phyloP scores from a whole-genome alignment of 176 grass and related monocot species.

The bread wheat (Triticum aestivum) region DNA sequence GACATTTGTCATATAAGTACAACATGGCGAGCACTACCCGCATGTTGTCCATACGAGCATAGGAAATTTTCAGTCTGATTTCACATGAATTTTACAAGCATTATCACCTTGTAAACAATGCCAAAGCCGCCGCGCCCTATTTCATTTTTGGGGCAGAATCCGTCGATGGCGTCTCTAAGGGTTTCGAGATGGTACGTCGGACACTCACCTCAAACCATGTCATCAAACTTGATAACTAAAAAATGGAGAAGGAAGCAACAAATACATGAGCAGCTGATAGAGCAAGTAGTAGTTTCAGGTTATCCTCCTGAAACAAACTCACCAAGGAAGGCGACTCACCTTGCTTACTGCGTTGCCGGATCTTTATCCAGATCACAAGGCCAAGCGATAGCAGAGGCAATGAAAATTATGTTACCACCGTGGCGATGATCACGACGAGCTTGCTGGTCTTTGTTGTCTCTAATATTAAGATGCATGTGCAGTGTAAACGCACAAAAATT shows the following conservation, averaged over 20 bases:
- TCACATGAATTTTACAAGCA: background rate
- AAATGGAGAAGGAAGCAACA: background rate
- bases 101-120: slow-evolving; percentile 51
- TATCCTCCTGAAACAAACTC: background rate
- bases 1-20: background rate
- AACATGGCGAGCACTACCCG: background rate
- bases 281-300: background rate
- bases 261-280: background rate
- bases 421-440: background rate
- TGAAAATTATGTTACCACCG: background rate
- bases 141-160: slow-evolving; percentile 33
- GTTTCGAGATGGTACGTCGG: slow-evolving; percentile 33
- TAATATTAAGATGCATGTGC: background rate
- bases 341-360: background rate
- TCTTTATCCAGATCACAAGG: slow-evolving; percentile 7
- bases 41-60: background rate
- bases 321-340: background rate
- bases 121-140: slow-evolving; percentile 63
- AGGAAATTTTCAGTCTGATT: background rate
- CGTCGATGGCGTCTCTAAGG: slow-evolving; percentile 38
- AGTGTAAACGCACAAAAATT: background rate
- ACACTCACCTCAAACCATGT: slow-evolving; percentile 25
- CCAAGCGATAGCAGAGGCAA: slow-evolving; percentile 1
- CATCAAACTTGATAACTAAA: slow-evolving; percentile 5
- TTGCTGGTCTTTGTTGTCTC: slow-evolving; percentile 12